A percentile compares a stretch with the other conserved stretches of the same genome.
phyloP scores from a whole-genome alignment of 169 alveolate genomes.

The Cryptosporidium muris region DNA sequence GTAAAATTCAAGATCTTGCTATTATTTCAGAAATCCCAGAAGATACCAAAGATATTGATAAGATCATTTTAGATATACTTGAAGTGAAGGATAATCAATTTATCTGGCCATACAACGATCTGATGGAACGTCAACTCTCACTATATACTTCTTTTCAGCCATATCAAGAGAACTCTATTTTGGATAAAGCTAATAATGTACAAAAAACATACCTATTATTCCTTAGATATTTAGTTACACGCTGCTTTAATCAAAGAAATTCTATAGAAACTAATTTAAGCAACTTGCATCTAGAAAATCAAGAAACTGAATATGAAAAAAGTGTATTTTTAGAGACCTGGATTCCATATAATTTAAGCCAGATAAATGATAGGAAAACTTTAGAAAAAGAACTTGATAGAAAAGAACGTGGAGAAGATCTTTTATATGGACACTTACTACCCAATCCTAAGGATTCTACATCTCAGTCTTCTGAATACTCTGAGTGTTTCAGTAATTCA shows the following conservation, averaged over 20 bases:
- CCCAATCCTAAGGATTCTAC: not conserved
- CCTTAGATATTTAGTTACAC: too few relatives aligned
- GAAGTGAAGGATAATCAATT: too few relatives aligned
- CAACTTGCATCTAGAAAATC: slow-evolving; percentile 1
- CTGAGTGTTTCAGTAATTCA: not conserved
- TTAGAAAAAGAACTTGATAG: slow-evolving; percentile 76
- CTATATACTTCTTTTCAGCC: too few relatives aligned
- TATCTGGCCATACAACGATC: too few relatives aligned
- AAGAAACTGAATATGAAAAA: slow-evolving; percentile 74
- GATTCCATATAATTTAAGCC: slow-evolving; percentile 81
- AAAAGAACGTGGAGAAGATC: slow-evolving; percentile 69
- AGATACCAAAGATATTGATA: not conserved
- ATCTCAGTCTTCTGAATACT: not conserved
- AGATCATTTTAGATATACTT: too few relatives aligned
- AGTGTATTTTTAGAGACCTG: slow-evolving; percentile 78
- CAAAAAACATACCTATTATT: too few relatives aligned
- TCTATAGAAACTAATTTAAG: too few relatives aligned
- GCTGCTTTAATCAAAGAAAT: too few relatives aligned
- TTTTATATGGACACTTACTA: slow-evolving; percentile 71
- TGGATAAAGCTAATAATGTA: too few relatives aligned
- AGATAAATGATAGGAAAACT: slow-evolving; percentile 76
- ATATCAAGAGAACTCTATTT: too few relatives aligned
- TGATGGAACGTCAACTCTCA: too few relatives aligned
- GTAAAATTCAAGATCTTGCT: slow-evolving; percentile 8
- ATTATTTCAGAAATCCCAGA: slow-evolving; percentile 6